Conservation (phyloP, 805 yeast species). For the Pichia insulana region DNA sequence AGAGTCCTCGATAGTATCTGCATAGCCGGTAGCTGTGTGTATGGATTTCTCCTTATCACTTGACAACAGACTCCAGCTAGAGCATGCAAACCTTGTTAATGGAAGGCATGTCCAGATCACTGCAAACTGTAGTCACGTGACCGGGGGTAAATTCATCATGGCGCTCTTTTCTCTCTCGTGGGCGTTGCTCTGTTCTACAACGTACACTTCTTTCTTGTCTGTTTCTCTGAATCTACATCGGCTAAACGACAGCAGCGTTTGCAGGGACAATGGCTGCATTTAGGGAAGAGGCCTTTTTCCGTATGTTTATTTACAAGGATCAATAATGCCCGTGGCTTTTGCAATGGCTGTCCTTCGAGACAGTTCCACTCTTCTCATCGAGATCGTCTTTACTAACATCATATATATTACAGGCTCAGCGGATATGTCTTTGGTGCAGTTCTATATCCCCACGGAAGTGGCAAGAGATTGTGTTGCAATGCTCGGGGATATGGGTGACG, state of each 20-base stretch:
- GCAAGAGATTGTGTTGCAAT: conserved; percentile 80
- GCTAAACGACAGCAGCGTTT: neutral
- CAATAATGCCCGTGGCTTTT: too few relatives aligned
- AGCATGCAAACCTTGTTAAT: too few relatives aligned
- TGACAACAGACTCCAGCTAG: neutral
- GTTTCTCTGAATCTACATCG: too few relatives aligned
- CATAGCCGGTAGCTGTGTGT: neutral
- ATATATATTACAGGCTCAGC: conserved; percentile 73
- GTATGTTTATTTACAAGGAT: conserved; percentile 9
- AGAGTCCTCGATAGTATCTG: neutral
- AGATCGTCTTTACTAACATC: too few relatives aligned
- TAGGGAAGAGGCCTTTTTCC: conserved; percentile 18
- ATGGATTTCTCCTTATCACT: neutral
- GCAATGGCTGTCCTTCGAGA: neutral
- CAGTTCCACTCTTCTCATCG: too few relatives aligned
- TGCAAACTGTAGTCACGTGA: too few relatives aligned
- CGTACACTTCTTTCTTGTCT: too few relatives aligned
- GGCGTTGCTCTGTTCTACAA: too few relatives aligned
- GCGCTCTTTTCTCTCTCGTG: too few relatives aligned
- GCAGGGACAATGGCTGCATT: neutral
- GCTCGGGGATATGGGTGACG: conserved; percentile 75
- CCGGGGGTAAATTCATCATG: too few relatives aligned
- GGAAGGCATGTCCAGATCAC: too few relatives aligned
- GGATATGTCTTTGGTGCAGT: conserved; percentile 90
- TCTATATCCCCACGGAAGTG: conserved; percentile 84